Conservation (phyloP, 148 eudicot species). For the Cornus kousa region DNA sequence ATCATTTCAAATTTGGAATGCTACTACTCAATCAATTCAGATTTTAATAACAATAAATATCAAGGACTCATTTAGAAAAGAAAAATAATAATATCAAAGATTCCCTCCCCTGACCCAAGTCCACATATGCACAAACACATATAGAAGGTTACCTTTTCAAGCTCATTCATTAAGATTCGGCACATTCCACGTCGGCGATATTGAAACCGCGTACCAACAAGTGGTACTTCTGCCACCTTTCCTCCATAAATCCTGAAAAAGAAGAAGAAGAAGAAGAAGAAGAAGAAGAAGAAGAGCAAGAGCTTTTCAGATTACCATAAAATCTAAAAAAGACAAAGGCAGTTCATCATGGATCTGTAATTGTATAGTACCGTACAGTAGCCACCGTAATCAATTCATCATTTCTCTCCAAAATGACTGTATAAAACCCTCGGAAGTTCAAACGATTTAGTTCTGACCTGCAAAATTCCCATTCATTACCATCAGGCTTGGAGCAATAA, state of each 20-base stretch:
- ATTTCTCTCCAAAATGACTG: conserved; percentile 76
- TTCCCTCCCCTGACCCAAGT: too few relatives aligned
- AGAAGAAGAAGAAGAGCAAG: not conserved
- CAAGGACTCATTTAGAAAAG: too few relatives aligned
- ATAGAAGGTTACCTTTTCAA: conserved; percentile 70
- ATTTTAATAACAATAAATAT: too few relatives aligned
- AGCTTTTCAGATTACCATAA: conserved; percentile 14
- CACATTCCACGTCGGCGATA: conserved; percentile 95
- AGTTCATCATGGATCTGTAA: conserved; percentile 3
- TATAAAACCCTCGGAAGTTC: conserved; percentile 81
- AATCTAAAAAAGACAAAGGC: conserved; percentile 2
- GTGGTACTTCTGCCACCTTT: conserved; percentile 87
- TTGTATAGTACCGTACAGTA: conserved; percentile 53
- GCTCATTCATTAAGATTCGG: conserved; percentile 68
- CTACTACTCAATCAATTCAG: too few relatives aligned
- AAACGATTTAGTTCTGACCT: conserved; percentile 84
- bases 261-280: not conserved
- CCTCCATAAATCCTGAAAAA: conserved; percentile 63
- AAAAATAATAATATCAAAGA: too few relatives aligned
- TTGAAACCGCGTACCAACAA: conserved; percentile 78
- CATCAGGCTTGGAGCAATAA: not conserved
- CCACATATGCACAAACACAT: not conserved
- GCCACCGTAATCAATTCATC: conserved; percentile 82
- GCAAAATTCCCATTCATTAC: conserved; percentile 18
- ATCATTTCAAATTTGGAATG: too few relatives aligned